phyloP scores from a whole-genome alignment of 2,329 filamentous ascomycete genomes.

The Ophiocordyceps camponoti-leonardi region DNA sequence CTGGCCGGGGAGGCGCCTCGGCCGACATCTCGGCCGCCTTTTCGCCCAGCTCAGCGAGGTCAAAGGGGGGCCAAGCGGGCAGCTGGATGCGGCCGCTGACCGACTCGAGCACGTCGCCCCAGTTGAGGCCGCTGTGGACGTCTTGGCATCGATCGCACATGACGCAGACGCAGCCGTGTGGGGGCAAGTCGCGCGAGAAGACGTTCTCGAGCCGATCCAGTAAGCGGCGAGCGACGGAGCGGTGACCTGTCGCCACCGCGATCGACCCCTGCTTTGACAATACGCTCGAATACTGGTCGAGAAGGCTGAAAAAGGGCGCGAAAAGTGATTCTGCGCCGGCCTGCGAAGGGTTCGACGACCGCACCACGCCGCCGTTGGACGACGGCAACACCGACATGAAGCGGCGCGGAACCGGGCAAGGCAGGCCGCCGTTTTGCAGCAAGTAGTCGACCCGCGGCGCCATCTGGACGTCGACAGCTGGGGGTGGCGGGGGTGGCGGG shows the following conservation, averaged over 20 bases:
- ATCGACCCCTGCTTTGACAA: constrained; percentile 72
- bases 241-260: constrained; percentile 87
- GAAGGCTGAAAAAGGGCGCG: constrained; percentile 61
- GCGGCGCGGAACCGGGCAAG: constrained; percentile 52
- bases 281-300: constrained; percentile 76
- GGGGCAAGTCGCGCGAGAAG: constrained; percentile 81
- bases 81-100: constrained; percentile 79
- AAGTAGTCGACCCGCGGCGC: constrained; percentile 82
- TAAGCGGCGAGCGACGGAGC: constrained; percentile 78
- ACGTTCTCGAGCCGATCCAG: constrained; percentile 86
- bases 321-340: constrained; percentile 59
- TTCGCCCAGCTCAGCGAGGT: constrained; percentile 43
- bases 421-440: constrained; percentile 70
- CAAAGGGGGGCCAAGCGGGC: constrained; percentile 78
- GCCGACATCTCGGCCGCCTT: constrained; percentile 45
- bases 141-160: constrained; percentile 54
- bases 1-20: constrained; percentile 37
- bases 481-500: constrained; percentile 50
- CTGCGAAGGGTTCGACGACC: constrained; percentile 46
- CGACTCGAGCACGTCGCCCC: constrained; percentile 89
- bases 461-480: constrained; percentile 51
- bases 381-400: constrained; percentile 50
- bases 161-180: constrained; percentile 68
- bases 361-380: constrained; percentile 28
- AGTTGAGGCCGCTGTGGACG: constrained; percentile 61